phyloP scores from a whole-genome alignment of 805 yeast species.

The Metschnikowia picachoensis region DNA sequence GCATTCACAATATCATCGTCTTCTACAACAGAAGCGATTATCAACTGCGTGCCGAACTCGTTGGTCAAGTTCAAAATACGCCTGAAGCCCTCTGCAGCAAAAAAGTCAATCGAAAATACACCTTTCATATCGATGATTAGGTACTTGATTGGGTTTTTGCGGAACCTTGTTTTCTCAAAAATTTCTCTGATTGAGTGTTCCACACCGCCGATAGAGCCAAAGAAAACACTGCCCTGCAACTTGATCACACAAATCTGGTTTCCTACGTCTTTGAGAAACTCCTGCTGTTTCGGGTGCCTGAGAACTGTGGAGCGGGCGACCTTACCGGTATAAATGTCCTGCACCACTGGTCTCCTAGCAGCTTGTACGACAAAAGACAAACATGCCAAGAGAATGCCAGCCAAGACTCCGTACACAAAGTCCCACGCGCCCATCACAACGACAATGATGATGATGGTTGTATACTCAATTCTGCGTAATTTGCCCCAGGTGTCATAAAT shows the following conservation, averaged over 20 bases:
- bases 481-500: slow-evolving; percentile 79
- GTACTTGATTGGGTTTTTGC: slow-evolving; percentile 65
- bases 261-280: slow-evolving; percentile 80
- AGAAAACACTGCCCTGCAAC: slow-evolving; percentile 83
- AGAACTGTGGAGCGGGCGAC: slow-evolving; percentile 90
- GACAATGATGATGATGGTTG: slow-evolving; percentile 83
- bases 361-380: slow-evolving; percentile 93
- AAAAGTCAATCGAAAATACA: slow-evolving; percentile 80
- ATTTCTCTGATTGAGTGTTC: slow-evolving; percentile 68
- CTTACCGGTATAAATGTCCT: slow-evolving; percentile 79
- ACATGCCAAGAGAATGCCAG: slow-evolving; percentile 88
- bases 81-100: slow-evolving; percentile 94
- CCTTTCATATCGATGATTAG: slow-evolving; percentile 80
- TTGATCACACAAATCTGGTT: slow-evolving; percentile 86
- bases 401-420: slow-evolving; percentile 87
- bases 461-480: slow-evolving; percentile 71
- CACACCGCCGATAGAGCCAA: slow-evolving; percentile 92
- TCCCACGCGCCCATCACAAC: slow-evolving; percentile 94
- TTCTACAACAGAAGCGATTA: slow-evolving; percentile 73
- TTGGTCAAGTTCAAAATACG: slow-evolving; percentile 75
- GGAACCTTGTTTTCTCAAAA: slow-evolving; percentile 53
- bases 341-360: slow-evolving; percentile 75
- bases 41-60: slow-evolving; percentile 64
- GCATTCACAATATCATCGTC: slow-evolving; percentile 65
- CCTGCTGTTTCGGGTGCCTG: slow-evolving; percentile 85